Evolutionary conservation across 2,329 filamentous ascomycete genomes (phyloP).

Genomic region (Penicillium sp.): DNA sequence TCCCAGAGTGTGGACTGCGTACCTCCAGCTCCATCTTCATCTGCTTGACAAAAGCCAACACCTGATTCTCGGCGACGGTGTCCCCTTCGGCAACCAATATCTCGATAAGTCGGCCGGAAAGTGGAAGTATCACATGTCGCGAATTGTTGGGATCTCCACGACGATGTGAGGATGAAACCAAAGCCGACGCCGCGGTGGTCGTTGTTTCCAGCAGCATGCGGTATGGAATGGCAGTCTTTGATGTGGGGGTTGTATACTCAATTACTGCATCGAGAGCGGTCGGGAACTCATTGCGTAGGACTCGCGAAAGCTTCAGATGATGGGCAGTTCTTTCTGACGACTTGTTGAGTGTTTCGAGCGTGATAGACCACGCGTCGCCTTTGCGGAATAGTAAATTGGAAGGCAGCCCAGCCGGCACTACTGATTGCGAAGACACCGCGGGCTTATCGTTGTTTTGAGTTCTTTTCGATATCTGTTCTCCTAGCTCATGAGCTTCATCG

Average conservation of each 20-base stretch:
- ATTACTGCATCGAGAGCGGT: slow-evolving; percentile 54
- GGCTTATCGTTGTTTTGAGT: background rate
- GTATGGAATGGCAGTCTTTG: slow-evolving; percentile 39
- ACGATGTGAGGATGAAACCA: slow-evolving; percentile 43
- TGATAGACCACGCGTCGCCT: slow-evolving; percentile 59
- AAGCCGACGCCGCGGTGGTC: slow-evolving; percentile 45
- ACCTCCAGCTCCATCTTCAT: slow-evolving; percentile 72
- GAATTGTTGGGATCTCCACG: slow-evolving; percentile 51
- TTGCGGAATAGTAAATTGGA: slow-evolving; percentile 53
- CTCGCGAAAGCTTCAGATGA: slow-evolving; percentile 54
- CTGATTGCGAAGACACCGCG: slow-evolving; percentile 6
- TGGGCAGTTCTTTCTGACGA: slow-evolving; percentile 35
- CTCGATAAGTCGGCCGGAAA: slow-evolving; percentile 60
- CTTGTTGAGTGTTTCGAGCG: slow-evolving; percentile 39
- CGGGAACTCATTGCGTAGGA: slow-evolving; percentile 62
- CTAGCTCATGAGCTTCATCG: slow-evolving; percentile 36
- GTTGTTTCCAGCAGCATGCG: slow-evolving; percentile 48
- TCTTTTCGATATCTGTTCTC: slow-evolving; percentile 28
- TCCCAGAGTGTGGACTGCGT: slow-evolving; percentile 48
- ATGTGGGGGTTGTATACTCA: slow-evolving; percentile 44
- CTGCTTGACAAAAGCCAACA: slow-evolving; percentile 60
- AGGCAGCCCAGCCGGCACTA: slow-evolving; percentile 20
- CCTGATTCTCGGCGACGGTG: slow-evolving; percentile 49
- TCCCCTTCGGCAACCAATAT: slow-evolving; percentile 56
- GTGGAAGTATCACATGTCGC: slow-evolving; percentile 55